Conservation (phyloP, 805 yeast species). For the Wickerhamomyces pijperi region DNA sequence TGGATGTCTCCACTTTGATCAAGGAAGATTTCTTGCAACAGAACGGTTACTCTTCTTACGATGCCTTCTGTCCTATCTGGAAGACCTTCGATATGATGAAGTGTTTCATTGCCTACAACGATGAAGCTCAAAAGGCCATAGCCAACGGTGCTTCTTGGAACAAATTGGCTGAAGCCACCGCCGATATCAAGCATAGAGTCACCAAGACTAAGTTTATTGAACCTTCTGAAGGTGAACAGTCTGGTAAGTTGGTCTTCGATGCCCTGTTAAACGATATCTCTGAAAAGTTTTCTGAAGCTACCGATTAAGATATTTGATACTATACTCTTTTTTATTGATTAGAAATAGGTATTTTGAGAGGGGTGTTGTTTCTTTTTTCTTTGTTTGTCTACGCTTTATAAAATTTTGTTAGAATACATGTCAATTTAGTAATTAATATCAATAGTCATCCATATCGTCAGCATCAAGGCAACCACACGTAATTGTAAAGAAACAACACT, state of each 20-base stretch:
- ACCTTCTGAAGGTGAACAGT: conserved; percentile 84
- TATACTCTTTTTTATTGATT: neutral
- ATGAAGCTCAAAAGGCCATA: conserved; percentile 96
- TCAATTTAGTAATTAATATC: too few relatives aligned
- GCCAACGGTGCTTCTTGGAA: conserved; percentile 92
- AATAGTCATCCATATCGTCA: neutral
- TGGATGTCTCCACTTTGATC: conserved; percentile 83
- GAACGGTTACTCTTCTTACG: conserved; percentile 97
- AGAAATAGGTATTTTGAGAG: too few relatives aligned
- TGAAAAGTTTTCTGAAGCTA: conserved; percentile 91
- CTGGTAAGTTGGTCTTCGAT: conserved; percentile 65
- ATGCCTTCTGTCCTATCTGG: conserved; percentile 99
- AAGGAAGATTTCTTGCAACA: conserved; percentile 99
- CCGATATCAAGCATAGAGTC: conserved; percentile 87
- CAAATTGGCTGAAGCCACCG: conserved; percentile 78
- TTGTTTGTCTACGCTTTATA: too few relatives aligned
- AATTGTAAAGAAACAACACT: neutral
- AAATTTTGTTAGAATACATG: too few relatives aligned
- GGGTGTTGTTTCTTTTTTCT: too few relatives aligned
- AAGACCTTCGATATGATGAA: conserved; percentile 98
- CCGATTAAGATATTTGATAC: neutral
- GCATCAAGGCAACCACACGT: neutral
- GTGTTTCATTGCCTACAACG: conserved; percentile 80
- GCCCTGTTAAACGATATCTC: conserved; percentile 63
- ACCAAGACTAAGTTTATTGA: conserved; percentile 93